Conservation (phyloP, 345 rosid species). For the Psidium friedrichsthalianum region DNA sequence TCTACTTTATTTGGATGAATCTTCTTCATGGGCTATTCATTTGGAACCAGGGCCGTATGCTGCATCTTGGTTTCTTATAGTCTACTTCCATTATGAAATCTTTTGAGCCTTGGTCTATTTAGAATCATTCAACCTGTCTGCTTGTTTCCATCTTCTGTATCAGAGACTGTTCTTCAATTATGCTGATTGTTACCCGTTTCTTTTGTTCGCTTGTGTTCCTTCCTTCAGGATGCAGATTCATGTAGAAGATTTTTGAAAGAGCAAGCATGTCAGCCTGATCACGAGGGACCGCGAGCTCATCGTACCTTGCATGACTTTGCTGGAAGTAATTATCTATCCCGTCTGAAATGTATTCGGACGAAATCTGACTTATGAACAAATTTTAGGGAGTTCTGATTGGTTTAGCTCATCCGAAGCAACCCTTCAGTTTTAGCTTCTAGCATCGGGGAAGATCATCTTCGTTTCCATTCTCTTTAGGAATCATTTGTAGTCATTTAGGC, state of each 20-base stretch:
- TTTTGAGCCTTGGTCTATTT: neutral
- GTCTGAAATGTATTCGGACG: slow-evolving; percentile 54
- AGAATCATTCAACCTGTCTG: neutral
- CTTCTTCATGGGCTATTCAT: neutral
- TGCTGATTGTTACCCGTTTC: neutral
- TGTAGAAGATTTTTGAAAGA: slow-evolving; percentile 41
- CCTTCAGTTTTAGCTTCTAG: neutral
- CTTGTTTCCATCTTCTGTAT: neutral
- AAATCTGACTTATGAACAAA: slow-evolving; percentile 4
- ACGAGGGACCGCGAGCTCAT: slow-evolving; percentile 29
- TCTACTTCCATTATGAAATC: neutral
- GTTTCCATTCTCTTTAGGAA: neutral
- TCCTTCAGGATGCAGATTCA: slow-evolving; percentile 56
- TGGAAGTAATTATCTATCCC: slow-evolving; percentile 63
- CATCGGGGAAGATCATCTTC: neutral
- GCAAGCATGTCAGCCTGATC: slow-evolving; percentile 25
- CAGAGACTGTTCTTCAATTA: neutral
- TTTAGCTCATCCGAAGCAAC: neutral
- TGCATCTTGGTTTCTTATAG: neutral
- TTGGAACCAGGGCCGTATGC: neutral
- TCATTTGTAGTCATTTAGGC: neutral
- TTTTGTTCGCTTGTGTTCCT: neutral
- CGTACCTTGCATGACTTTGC: slow-evolving; percentile 87
- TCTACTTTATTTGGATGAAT: neutral
- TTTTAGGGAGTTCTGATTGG: neutral